Evolutionary conservation across 495 filamentous ascomycete genomes (phyloP).

Genomic region (Entonaema liquescens): DNA sequence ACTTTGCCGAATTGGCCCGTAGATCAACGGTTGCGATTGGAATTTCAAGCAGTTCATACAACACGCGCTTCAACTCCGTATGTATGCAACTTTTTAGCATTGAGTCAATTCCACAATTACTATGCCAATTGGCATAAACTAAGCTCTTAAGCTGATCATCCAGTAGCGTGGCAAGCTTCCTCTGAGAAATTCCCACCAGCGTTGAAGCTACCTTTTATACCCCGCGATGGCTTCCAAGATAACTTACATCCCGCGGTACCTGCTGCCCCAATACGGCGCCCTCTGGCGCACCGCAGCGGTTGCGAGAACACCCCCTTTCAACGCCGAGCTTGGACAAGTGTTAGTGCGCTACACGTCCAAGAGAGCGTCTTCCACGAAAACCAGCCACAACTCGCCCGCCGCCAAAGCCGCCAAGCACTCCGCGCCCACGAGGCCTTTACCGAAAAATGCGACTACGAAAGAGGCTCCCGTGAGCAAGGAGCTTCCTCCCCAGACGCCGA

Average conservation of each 20-base stretch:
- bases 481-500: not conserved
- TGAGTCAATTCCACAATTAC: not conserved
- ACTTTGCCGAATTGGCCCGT: not conserved
- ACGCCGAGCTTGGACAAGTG: constrained; percentile 38
- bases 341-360: constrained; percentile 49
- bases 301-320: constrained; percentile 32
- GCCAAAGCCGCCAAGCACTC: constrained; percentile 43
- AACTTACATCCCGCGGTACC: constrained; percentile 60
- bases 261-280: constrained; percentile 58
- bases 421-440: constrained; percentile 47
- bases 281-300: constrained; percentile 53
- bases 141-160: not conserved
- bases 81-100: not conserved
- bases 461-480: not conserved
- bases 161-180: not conserved
- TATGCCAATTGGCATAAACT: constrained; percentile 14
- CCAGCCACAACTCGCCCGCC: constrained; percentile 16
- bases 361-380: not conserved
- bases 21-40: constrained; percentile 21
- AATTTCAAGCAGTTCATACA: constrained; percentile 26
- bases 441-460: constrained; percentile 29
- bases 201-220: not conserved
- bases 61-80: constrained; percentile 13
- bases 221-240: constrained; percentile 51
- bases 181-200: not conserved